Base-by-base conservation (phyloP, 2,329 filamentous ascomycete species). In the Zymoseptoria pseudotritici region DNA sequence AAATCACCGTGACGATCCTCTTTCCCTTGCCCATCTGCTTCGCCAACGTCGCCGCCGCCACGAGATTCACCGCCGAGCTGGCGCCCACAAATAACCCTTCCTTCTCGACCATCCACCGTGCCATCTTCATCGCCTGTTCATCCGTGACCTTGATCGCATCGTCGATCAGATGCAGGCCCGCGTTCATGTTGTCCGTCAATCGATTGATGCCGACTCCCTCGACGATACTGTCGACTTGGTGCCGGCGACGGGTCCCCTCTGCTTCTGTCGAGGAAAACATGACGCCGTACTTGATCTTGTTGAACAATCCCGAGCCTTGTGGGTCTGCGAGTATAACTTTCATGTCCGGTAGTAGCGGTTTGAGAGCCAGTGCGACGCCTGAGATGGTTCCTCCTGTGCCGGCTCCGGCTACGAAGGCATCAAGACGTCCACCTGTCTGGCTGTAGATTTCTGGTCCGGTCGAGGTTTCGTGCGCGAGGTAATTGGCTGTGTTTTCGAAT, bases 161-260 rank as follows among this genome's bases (percentile, higher is more conserved):
- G 73, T 97, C 91, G 57, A 99, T 84, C 58, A 97, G 76, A 70
- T 93, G 87, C 65, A 90, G 82, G 0, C 93, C 94, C 26, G 86
- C 87, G 72, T 96, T 90, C 65, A 99, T 94, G 74, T 97, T 99
- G 57, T 86, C 83, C 1, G 94, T 99, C n/a, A 96, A 82, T 2
- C 94, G 86, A 72, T 96, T 99, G 74, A 97, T 89, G 1, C 94
- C 94, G 65, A 99, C 90, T 1, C 94, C 94, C 76, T 99, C 95
- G 26, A 99, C 91, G 65, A 99, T 90, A 4, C 88, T 92, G 77
- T 99, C 95, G 56, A 99, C 91, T 76, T 99, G 95, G 69, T 90
- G 86, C 61, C 94, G 82, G 54, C 95, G 83, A 13, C 94, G 82
- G 11, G 93, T 97, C 3, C 94, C 94, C 79, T 99, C 94, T 65